Percentiles rank a stretch among this genome's conserved stretches.
Evolutionary conservation across 163 green algal genomes (phyloP).

Genomic region (Chlamydomonas reinhardtii): DNA sequence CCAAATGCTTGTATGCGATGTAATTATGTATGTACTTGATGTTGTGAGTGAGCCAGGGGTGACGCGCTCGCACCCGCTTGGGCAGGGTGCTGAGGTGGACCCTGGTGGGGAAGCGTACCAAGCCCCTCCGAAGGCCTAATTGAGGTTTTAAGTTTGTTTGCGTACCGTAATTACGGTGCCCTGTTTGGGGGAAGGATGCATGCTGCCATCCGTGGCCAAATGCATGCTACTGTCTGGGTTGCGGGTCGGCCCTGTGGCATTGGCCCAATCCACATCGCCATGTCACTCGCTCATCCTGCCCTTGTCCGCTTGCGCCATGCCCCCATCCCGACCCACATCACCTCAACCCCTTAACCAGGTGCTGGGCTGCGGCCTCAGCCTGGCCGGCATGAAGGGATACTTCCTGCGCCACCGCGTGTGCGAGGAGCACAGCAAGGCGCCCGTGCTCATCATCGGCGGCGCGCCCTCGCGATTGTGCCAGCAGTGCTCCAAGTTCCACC

Average conservation of each 20-base stretch:
- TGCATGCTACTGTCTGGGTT: neutral
- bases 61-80: too few relatives aligned
- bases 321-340: too few relatives aligned
- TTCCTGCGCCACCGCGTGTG: conserved; percentile 47
- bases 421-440: conserved; percentile 44
- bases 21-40: too few relatives aligned
- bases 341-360: neutral
- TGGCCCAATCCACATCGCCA: neutral
- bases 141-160: too few relatives aligned
- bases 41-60: too few relatives aligned
- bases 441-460: conserved; percentile 20
- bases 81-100: too few relatives aligned
- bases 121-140: too few relatives aligned
- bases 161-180: too few relatives aligned
- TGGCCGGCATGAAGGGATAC: conserved; percentile 50
- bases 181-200: too few relatives aligned
- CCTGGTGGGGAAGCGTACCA: too few relatives aligned
- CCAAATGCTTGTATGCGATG: too few relatives aligned
- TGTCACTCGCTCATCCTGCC: neutral
- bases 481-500: conserved; percentile 50
- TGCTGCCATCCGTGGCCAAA: too few relatives aligned
- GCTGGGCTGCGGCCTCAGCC: conserved; percentile 16
- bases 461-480: conserved; percentile 33
- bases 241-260: neutral
- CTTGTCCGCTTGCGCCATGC: neutral